Evolutionary conservation across 2,329 filamentous ascomycete species (phyloP), one percentile per base, ranked within the genome.

Genomic region (Epichloe festucae): DNA sequence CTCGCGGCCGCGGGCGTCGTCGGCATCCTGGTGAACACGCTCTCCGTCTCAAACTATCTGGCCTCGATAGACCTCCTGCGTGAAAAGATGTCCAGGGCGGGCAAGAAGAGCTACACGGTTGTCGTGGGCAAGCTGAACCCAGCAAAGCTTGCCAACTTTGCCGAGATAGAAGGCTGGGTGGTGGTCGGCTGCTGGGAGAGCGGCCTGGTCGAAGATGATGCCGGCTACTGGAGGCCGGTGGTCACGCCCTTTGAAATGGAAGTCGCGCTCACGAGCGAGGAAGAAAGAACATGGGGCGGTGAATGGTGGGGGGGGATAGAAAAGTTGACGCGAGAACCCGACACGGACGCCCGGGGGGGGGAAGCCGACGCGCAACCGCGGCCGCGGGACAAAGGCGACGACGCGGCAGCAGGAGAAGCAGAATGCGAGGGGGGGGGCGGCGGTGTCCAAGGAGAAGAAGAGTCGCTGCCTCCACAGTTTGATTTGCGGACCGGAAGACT

Each of bases 151-250:
- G 93, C 93, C 47, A 98, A 98, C 67, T 98, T 98, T 69, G 81
- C 85, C 53, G 93, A 98, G 67, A 81, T 98, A 5, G 91, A 89
- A 43, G 91, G 89, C 15, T 98, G 93, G 93, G 89, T 97, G 0
- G 89, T 97, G 0, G 87, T 98, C 10, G 91, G 93, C 2, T 98
- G 93, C 68, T 98, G 93, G 93, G 93, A 98, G 70, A 95, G 90
- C 65, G 89, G 87, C 54, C 71, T 97, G 48, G 80, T 98, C 4
- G 91, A 96, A 60, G 89, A 89, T 56, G 85, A 87, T 53, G 67
- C 66, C 0, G 87, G 86, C 6, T 95, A 95, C 63, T 97, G 84
- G 77, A 80, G 82, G 59, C 89, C 90, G 0, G 83, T 97, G 10
- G 82, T 97, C 41, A 98, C 93, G n/a, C 91, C 91, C 0, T 97